Evolutionary conservation across 371 early-diverging fungal genomes (phyloP).

Genomic region (Phascolomyces articulosus): DNA sequence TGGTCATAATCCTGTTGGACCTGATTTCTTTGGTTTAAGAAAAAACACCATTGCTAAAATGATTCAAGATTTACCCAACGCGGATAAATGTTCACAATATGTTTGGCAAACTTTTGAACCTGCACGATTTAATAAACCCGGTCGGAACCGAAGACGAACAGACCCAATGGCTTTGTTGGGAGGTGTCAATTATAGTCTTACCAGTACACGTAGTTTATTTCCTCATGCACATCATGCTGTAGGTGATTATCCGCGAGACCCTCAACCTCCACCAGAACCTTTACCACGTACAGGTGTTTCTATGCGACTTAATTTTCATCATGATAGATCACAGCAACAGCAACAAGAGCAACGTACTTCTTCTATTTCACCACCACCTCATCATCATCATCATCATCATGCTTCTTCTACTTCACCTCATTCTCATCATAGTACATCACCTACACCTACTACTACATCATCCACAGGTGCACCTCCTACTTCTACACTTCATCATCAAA

Average conservation of each 20-base stretch:
- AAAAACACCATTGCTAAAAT: conserved; percentile 88
- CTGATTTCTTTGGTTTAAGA: conserved; percentile 91
- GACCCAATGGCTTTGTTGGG: conserved; percentile 37
- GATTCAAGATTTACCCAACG: conserved; percentile 89
- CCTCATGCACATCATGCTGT: conserved; percentile 14
- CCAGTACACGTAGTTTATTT: conserved; percentile 27
- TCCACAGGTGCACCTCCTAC: neutral
- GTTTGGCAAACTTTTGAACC: conserved; percentile 71
- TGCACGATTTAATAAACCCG: conserved; percentile 49
- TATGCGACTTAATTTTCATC: conserved; percentile 9
- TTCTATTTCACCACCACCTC: no score
- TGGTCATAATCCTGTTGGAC: conserved; percentile 86
- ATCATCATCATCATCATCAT: no score
- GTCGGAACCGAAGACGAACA: conserved; percentile 43
- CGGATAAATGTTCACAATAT: conserved; percentile 77
- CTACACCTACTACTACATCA: neutral
- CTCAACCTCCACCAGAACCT: conserved; percentile 13
- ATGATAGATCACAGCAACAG: neutral
- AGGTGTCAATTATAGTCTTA: conserved; percentile 47
- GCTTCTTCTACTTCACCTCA: no score
- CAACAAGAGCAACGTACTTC: no score
- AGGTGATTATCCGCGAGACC: conserved; percentile 14
- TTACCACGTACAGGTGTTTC: conserved; percentile 11
- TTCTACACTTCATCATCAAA: neutral
- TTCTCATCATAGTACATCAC: no score